Percentiles rank a stretch among this genome's conserved stretches.
Evolutionary conservation across 2,329 filamentous ascomycete genomes (phyloP).

Genomic region (Xylaria sp.): DNA sequence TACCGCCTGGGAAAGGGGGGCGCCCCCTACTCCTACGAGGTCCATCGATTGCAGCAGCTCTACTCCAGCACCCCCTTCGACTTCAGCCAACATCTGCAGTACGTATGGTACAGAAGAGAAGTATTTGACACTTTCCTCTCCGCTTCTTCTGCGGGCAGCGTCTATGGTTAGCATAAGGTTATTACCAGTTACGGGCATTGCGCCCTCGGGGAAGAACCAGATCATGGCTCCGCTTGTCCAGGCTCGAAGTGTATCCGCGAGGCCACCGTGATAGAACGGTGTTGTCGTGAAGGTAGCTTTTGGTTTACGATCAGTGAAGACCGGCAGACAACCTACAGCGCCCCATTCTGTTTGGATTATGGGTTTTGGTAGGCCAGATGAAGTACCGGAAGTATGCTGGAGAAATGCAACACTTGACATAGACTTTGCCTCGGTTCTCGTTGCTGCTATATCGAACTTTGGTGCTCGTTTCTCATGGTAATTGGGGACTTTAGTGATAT

Average conservation of each 20-base stretch:
- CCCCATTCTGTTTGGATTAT: conserved; percentile 68
- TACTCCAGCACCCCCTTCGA: conserved; percentile 55
- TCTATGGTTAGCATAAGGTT: conserved; percentile 63
- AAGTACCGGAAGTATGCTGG: conserved; percentile 73
- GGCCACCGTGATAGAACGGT: conserved; percentile 72
- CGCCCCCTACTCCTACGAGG: conserved; percentile 72
- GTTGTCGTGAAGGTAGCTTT: conserved; percentile 71
- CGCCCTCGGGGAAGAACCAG: conserved; percentile 70
- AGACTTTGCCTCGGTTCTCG: neutral
- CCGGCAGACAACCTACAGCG: conserved; percentile 64
- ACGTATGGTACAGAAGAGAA: conserved; percentile 72
- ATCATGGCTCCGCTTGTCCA: conserved; percentile 69
- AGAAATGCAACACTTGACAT: conserved; percentile 62
- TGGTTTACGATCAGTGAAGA: conserved; percentile 50
- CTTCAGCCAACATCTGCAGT: conserved; percentile 62
- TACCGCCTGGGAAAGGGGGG: conserved; percentile 62
- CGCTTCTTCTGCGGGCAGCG: conserved; percentile 45
- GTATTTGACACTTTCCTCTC: conserved; percentile 56
- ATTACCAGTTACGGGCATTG: conserved; percentile 63
- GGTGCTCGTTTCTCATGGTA: conserved; percentile 11
- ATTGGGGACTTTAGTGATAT: conserved; percentile 36
- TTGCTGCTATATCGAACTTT: neutral
- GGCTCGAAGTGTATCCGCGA: conserved; percentile 69
- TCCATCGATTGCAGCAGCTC: conserved; percentile 61
- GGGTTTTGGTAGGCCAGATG: conserved; percentile 70